Percentiles rank a stretch among this genome's conserved stretches.
Conservation (phyloP, 2,329 filamentous ascomycete species). For the Hypoxylon sp. region DNA sequence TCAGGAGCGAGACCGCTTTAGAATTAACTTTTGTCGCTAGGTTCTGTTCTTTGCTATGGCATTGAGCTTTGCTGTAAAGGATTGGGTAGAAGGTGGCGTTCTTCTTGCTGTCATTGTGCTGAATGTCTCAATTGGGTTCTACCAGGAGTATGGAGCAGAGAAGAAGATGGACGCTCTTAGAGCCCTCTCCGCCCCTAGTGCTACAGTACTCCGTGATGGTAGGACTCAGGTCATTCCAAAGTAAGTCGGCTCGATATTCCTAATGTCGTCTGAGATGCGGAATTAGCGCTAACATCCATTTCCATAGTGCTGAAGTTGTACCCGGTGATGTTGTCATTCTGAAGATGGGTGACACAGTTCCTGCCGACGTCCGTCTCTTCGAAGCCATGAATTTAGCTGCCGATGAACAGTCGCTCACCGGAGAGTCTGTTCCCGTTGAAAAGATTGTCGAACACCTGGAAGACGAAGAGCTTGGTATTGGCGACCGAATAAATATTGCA, state of each 20-base stretch:
- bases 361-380: slow-evolving; percentile 78
- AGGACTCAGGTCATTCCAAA: slow-evolving; percentile 70
- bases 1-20: background rate
- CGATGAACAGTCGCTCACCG: slow-evolving; percentile 83
- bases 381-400: slow-evolving; percentile 84
- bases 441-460: slow-evolving; percentile 72
- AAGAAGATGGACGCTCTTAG: slow-evolving; percentile 77
- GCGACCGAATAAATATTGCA: slow-evolving; percentile 81
- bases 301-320: slow-evolving; percentile 71
- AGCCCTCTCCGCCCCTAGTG: slow-evolving; percentile 74
- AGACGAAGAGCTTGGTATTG: slow-evolving; percentile 73
- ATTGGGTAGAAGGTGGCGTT: slow-evolving; percentile 78
- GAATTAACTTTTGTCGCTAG: slow-evolving; percentile 67
- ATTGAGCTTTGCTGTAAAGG: slow-evolving; percentile 75
- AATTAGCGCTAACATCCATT: slow-evolving; percentile 14
- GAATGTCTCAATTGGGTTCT: slow-evolving; percentile 78
- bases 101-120: slow-evolving; percentile 77
- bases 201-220: slow-evolving; percentile 73
- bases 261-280: background rate
- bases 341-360: slow-evolving; percentile 81
- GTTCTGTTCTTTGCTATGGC: slow-evolving; percentile 85
- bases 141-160: slow-evolving; percentile 75
- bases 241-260: slow-evolving; percentile 58
- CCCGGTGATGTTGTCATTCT: slow-evolving; percentile 79
- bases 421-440: slow-evolving; percentile 80